Conservation (phyloP, 2,329 filamentous ascomycete species). For the Fragosphaeria purpurea region DNA sequence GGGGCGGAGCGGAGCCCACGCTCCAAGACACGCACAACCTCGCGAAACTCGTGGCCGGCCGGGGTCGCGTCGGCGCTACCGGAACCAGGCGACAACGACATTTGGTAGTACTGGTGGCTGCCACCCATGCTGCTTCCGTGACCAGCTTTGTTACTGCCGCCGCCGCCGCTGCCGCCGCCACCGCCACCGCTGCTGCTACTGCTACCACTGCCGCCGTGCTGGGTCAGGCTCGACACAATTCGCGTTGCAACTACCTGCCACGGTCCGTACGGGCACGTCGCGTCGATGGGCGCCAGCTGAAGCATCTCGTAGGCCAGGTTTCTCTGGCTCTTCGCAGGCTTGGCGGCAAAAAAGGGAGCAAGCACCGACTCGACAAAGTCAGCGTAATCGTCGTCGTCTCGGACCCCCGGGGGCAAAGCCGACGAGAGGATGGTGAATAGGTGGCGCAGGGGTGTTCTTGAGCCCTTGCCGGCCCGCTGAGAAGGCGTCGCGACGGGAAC, state of each 20-base stretch:
- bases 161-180: neutral
- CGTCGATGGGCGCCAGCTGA: conserved; percentile 35
- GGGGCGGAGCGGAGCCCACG: conserved; percentile 44
- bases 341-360: conserved; percentile 47
- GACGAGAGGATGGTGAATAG: conserved; percentile 52
- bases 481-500: conserved; percentile 58
- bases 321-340: conserved; percentile 30
- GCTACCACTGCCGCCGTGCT: conserved; percentile 6
- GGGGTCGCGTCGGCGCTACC: conserved; percentile 27
- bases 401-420: conserved; percentile 31
- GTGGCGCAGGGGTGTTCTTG: conserved; percentile 54
- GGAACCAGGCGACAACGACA: conserved; percentile 5
- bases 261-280: conserved; percentile 35
- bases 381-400: conserved; percentile 35
- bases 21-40: conserved; percentile 57
- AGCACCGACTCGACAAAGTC: conserved; percentile 42
- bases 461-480: conserved; percentile 43
- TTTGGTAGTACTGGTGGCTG: conserved; percentile 1
- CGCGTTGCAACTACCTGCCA: conserved; percentile 43
- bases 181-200: neutral
- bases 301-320: conserved; percentile 43
- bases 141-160: neutral
- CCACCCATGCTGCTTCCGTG: neutral
- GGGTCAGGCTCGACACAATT: conserved; percentile 33
- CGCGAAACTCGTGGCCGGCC: conserved; percentile 59